Percentiles rank a stretch among this genome's conserved stretches.
Conservation (phyloP, 2,329 filamentous ascomycete species). For the Pseudogymnoascus sp. region DNA sequence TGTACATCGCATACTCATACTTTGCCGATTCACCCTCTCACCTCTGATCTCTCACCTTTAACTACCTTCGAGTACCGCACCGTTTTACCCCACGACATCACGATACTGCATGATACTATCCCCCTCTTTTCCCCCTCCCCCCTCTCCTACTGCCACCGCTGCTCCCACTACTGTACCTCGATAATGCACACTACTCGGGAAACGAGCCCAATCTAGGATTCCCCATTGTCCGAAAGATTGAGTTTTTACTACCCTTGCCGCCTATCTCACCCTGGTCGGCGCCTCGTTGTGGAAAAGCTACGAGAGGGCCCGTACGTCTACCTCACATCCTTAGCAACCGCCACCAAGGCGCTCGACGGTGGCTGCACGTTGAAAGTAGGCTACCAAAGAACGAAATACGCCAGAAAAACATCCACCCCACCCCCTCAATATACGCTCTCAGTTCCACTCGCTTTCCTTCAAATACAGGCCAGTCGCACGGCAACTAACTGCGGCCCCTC, state of each 20-base stretch:
- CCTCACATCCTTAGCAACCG: not conserved
- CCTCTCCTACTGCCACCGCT: not conserved
- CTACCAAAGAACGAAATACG: conserved; percentile 2
- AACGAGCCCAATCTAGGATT: conserved; percentile 5
- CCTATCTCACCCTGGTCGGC: not conserved
- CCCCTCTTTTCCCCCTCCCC: not conserved
- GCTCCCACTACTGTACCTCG: conserved; percentile 1
- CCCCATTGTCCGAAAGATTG: conserved; percentile 1
- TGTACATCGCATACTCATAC: not conserved
- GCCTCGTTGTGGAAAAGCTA: not conserved
- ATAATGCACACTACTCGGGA: conserved; percentile 2
- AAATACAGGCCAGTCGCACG: conserved; percentile 5
- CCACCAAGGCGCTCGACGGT: not conserved
- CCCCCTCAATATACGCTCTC: not conserved
- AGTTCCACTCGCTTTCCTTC: not conserved
- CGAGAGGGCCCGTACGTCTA: not conserved
- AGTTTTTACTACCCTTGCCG: conserved; percentile 5
- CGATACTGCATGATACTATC: not conserved
- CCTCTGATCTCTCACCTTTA: not conserved
- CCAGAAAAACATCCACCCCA: conserved; percentile 1
- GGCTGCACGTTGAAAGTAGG: conserved; percentile 2
- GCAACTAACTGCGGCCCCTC: conserved; percentile 3
- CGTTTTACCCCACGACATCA: conserved; percentile 3
- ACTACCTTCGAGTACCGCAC: not conserved
- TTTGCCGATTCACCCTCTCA: not conserved